phyloP scores from a whole-genome alignment of 495 filamentous ascomycete genomes.

The Neurospora pannonica region DNA sequence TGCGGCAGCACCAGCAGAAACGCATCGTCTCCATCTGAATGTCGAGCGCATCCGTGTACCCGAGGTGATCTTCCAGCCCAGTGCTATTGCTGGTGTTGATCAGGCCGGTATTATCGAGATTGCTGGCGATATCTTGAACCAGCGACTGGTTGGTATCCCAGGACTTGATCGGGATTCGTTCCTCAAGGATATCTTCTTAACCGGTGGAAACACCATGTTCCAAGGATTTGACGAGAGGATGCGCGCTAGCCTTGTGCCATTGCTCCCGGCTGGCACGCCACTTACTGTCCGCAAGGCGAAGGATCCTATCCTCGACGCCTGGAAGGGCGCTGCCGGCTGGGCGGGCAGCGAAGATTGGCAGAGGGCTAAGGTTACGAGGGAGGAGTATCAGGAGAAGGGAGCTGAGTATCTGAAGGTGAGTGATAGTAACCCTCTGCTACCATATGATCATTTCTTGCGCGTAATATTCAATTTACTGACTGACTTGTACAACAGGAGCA shows the following conservation, averaged over 20 bases:
- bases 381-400: slow-evolving; percentile 79
- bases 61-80: slow-evolving; percentile 89
- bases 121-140: slow-evolving; percentile 70
- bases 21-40: slow-evolving; percentile 86
- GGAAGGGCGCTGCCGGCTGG: slow-evolving; percentile 88
- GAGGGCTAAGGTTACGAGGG: slow-evolving; percentile 47
- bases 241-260: slow-evolving; percentile 56
- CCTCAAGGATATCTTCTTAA: slow-evolving; percentile 81
- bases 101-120: slow-evolving; percentile 91
- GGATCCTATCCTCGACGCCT: slow-evolving; percentile 75
- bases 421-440: not conserved
- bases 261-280: slow-evolving; percentile 57
- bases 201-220: slow-evolving; percentile 87
- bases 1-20: slow-evolving; percentile 65
- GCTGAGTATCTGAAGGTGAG: slow-evolving; percentile 76
- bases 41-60: slow-evolving; percentile 94
- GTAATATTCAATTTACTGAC: not conserved
- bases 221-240: slow-evolving; percentile 78
- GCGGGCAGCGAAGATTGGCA: slow-evolving; percentile 40
- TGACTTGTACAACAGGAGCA: slow-evolving; percentile 50
- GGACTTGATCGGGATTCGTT: slow-evolving; percentile 51
- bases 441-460: not conserved
- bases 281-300: slow-evolving; percentile 59
- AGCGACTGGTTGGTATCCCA: slow-evolving; percentile 52
- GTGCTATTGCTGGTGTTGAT: slow-evolving; percentile 83